Percentiles rank a stretch among this genome's conserved stretches.
Evolutionary conservation across 768 basidiomycete genomes (phyloP).

Genomic region (Trametes gibbosa): DNA sequence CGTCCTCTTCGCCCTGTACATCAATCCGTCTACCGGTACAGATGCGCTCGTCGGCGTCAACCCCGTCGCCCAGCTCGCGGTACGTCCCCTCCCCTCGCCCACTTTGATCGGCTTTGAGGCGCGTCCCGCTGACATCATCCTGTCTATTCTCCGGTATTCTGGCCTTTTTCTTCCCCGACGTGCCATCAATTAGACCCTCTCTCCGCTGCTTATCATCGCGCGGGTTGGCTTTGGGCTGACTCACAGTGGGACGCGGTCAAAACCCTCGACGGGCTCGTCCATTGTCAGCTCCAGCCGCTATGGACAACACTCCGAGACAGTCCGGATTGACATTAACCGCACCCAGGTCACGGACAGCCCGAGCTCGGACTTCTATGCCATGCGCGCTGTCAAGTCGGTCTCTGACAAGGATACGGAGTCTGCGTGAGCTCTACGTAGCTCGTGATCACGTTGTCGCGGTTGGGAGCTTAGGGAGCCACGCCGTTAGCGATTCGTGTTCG

Average conservation of each 20-base stretch:
- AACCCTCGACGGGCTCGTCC: background rate
- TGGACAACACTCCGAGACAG: background rate
- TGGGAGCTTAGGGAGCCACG: too few relatives aligned
- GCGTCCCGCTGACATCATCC: background rate
- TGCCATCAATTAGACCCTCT: background rate
- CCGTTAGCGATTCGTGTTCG: background rate
- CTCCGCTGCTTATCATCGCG: background rate
- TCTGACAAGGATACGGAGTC: background rate
- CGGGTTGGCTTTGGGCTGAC: background rate
- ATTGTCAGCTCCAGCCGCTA: background rate
- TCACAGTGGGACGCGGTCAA: background rate
- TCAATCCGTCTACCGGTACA: background rate
- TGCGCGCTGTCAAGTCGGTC: background rate
- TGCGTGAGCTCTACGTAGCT: background rate
- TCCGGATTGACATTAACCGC: background rate
- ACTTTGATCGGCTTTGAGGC: too few relatives aligned
- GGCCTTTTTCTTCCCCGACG: too few relatives aligned
- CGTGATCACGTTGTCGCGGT: too few relatives aligned
- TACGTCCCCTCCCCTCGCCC: background rate
- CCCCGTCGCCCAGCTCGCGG: slow-evolving; percentile 3
- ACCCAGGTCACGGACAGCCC: background rate
- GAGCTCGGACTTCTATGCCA: background rate
- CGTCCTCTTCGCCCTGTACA: background rate
- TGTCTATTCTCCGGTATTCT: background rate
- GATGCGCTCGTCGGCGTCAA: slow-evolving; percentile 4